Percentiles rank a stretch among this genome's conserved stretches.
These are phyloP conservation scores for Nakazawaea sp. DNA, from an alignment of 805 yeast species.

Conservation along the genomic window DNA sequence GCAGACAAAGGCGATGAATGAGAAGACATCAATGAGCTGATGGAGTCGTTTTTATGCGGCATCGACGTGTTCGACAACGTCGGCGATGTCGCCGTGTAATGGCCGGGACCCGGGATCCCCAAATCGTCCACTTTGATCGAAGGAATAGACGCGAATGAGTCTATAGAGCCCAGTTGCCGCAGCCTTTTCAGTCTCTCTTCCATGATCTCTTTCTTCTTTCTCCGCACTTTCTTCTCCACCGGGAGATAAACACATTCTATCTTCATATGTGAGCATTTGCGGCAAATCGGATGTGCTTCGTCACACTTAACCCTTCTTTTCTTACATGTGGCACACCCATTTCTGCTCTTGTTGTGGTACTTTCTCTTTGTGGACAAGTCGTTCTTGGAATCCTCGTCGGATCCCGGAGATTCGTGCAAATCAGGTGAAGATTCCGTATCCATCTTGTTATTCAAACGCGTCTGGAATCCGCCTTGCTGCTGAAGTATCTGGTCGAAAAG, in stretches of 20 bases:
- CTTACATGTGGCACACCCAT: slow-evolving; percentile 88
- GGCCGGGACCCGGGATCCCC: not conserved
- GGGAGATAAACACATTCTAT: slow-evolving; percentile 61
- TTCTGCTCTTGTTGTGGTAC: slow-evolving; percentile 82
- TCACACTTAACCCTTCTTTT: slow-evolving; percentile 90
- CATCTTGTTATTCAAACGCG: too few species aligned
- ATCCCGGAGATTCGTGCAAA: too few species aligned
- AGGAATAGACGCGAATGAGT: not conserved
- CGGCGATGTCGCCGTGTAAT: not conserved
- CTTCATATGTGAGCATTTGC: slow-evolving; percentile 73
- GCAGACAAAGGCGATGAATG: not conserved
- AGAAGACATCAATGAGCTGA: not conserved
- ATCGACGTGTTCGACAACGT: not conserved
- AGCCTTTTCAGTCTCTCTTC: slow-evolving; percentile 3
- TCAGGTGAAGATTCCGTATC: too few species aligned
- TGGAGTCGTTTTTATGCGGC: too few species aligned
- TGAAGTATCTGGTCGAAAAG: not conserved
- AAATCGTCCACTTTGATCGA: not conserved
- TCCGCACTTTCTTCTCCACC: slow-evolving; percentile 9
- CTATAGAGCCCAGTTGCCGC: not conserved
- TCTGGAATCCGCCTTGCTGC: not conserved
- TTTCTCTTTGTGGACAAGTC: slow-evolving; percentile 53
- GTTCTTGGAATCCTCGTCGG: too few species aligned
- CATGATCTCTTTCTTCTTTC: slow-evolving; percentile 11
- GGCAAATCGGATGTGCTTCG: slow-evolving; percentile 73